A percentile compares a stretch with the other conserved stretches of the same genome.
phyloP scores from a whole-genome alignment of 352 stramenopile species.

The Pythium periplocum region DNA sequence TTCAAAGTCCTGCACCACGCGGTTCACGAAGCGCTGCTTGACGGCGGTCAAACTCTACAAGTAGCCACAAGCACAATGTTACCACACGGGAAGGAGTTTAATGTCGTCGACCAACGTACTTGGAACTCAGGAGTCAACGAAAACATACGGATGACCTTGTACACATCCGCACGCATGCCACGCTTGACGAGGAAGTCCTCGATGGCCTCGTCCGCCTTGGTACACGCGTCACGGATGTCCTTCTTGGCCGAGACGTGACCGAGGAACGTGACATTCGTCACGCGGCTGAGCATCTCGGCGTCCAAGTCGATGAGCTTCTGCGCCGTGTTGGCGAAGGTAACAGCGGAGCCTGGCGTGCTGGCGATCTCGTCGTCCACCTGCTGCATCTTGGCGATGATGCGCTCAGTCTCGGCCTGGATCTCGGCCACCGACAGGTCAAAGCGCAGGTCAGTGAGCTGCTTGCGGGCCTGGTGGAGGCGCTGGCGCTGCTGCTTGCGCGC shows the following conservation, averaged over 20 bases:
- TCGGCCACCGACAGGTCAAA: slow-evolving; percentile 70
- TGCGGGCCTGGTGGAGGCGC: slow-evolving; percentile 30
- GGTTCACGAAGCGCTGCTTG: slow-evolving; percentile 75
- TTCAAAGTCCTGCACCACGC: slow-evolving; percentile 78
- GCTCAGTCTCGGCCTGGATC: slow-evolving; percentile 63
- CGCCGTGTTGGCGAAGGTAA: slow-evolving; percentile 67
- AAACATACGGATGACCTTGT: slow-evolving; percentile 63
- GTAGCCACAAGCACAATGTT: neutral
- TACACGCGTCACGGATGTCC: slow-evolving; percentile 73
- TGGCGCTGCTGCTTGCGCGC: slow-evolving; percentile 41
- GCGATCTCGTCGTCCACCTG: slow-evolving; percentile 69
- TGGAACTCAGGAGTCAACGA: slow-evolving; percentile 37
- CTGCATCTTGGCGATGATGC: slow-evolving; percentile 67
- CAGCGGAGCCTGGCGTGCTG: slow-evolving; percentile 22
- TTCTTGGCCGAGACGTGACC: slow-evolving; percentile 67
- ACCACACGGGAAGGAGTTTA: neutral
- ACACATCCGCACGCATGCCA: slow-evolving; percentile 82
- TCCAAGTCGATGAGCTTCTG: slow-evolving; percentile 79
- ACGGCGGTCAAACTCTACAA: slow-evolving; percentile 42
- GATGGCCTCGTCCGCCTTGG: slow-evolving; percentile 75
- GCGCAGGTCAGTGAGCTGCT: slow-evolving; percentile 55
- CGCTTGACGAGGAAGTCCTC: slow-evolving; percentile 68
- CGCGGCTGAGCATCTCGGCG: slow-evolving; percentile 76
- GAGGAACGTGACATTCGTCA: slow-evolving; percentile 85
- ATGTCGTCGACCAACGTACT: slow-evolving; percentile 15